phyloP scores from a whole-genome alignment of 495 filamentous ascomycete genomes.

The Podospora conica region DNA sequence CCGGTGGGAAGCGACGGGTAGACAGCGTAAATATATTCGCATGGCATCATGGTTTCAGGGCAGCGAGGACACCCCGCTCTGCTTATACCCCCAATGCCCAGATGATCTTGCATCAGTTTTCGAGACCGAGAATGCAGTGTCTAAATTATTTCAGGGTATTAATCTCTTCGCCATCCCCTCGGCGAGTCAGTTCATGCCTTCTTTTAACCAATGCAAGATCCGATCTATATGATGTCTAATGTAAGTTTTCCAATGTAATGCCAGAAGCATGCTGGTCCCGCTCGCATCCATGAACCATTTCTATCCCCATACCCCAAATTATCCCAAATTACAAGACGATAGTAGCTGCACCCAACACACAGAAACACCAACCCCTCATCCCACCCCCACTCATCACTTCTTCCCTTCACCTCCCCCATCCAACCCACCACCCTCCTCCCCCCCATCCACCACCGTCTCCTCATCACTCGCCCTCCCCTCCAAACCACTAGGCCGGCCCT shows the following conservation, averaged over 20 bases:
- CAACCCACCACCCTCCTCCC: not conserved
- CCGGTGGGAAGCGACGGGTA: not conserved
- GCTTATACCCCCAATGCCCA: not conserved
- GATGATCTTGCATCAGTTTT: too few species aligned
- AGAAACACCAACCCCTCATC: not conserved
- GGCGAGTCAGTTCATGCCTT: not conserved
- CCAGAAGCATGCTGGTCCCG: not conserved
- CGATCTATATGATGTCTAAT: not conserved
- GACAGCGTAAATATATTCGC: not conserved
- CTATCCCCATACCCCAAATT: not conserved
- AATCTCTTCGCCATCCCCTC: not conserved
- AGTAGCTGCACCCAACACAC: not conserved
- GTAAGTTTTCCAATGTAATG: not conserved
- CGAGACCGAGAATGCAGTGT: too few species aligned
- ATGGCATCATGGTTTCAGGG: not conserved
- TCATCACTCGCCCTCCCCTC: not conserved
- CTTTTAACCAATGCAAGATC: not conserved
- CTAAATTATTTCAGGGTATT: too few species aligned
- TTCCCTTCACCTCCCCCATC: not conserved
- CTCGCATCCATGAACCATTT: not conserved
- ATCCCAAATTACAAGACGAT: not conserved
- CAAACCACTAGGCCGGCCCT: not conserved
- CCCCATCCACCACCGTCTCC: not conserved
- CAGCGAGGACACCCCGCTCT: not conserved
- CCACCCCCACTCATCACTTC: not conserved